Conservation (phyloP, 768 basidiomycete genomes). For the Naganishia antarctica region DNA sequence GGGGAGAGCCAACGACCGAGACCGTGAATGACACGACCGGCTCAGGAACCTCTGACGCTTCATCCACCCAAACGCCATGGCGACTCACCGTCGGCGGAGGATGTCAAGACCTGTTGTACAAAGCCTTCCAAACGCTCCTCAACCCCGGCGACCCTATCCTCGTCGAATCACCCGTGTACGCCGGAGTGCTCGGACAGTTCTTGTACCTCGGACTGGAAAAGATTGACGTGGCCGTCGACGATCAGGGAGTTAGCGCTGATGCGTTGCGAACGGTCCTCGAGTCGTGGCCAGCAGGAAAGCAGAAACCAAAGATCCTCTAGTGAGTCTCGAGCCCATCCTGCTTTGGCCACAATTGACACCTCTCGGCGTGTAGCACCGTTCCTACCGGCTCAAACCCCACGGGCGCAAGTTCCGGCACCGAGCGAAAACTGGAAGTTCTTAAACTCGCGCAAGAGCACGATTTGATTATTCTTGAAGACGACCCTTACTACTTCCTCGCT, state of each 20-base stretch:
- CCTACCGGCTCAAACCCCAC: constrained; percentile 77
- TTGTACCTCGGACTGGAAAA: constrained; percentile 37
- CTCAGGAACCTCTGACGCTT: not conserved
- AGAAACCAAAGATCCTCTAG: constrained; percentile 72
- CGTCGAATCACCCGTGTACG: constrained; percentile 59
- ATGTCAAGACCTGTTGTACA: constrained; percentile 82
- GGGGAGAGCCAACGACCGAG: constrained; percentile 23
- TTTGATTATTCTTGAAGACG: constrained; percentile 58
- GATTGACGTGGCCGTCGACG: constrained; percentile 67
- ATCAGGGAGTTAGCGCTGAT: constrained; percentile 61
- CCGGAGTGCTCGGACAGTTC: constrained; percentile 49
- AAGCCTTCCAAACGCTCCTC: constrained; percentile 69
- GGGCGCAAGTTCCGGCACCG: constrained; percentile 67
- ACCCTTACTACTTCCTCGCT: constrained; percentile 58
- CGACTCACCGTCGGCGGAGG: constrained; percentile 70
- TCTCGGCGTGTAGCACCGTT: constrained; percentile 29
- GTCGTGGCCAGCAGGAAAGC: constrained; percentile 67
- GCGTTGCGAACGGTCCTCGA: constrained; percentile 64
- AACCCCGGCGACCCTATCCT: constrained; percentile 75
- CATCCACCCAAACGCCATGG: constrained; percentile 61
- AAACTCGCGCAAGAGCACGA: constrained; percentile 66
- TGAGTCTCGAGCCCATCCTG: constrained; percentile 29
- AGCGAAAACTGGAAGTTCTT: constrained; percentile 65
- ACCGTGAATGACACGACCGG: constrained; percentile 19
- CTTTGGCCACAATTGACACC: too few species aligned